Evolutionary conservation across 257 asterid species (phyloP), one percentile per base, ranked within the genome.

Genomic region (Nicotiana tabacum): DNA sequence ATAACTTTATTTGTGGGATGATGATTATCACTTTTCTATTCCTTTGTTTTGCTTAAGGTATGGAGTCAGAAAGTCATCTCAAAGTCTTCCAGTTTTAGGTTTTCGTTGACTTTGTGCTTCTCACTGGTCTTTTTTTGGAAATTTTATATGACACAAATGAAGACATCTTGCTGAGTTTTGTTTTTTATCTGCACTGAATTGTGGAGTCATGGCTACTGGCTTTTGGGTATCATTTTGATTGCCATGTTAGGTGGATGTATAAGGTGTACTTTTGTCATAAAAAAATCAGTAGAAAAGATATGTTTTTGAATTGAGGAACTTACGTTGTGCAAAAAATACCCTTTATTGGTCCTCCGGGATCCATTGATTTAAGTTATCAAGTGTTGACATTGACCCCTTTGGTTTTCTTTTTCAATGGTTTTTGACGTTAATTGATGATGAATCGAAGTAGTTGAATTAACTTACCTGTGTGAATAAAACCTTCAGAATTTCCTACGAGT

Each of bases 21-120:
- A 13, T 15, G 27, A 74, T 51, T 27, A 15, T 15, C 27, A 76
- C 17, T 35, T 60, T 78, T 35, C 39, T 79, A 6, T 60, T 18
- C 24, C 35, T 62, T 79, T 79, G 16, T 39, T 24, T 79, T 61
- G 58, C 39, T 79, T 39, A 61, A 61, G 74, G 39, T 78, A 43
- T 58, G 55, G 72, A 33, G 82, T n/a, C 5, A 79, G 16, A 79
- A 35, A 79, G 57, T 79, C 57, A 37, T 24, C 76, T 79, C 24
- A 8, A 61, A 62, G 76, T 60, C 60, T 79, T 61, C 15, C 74
- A 13, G 30, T 62, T 79, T 79, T 62, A 51, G 76, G 46, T 79
- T 79, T 79, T 79, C 10, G 83, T 79, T 79, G 69, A 60, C 72
- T 64, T 48, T 65, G 57, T 79, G 61, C 72, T 79, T 61, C 39